A percentile compares a stretch with the other conserved stretches of the same genome.
Conservation (phyloP, 1,284 basidiomycete genomes). For the Ganoderma sinense region DNA sequence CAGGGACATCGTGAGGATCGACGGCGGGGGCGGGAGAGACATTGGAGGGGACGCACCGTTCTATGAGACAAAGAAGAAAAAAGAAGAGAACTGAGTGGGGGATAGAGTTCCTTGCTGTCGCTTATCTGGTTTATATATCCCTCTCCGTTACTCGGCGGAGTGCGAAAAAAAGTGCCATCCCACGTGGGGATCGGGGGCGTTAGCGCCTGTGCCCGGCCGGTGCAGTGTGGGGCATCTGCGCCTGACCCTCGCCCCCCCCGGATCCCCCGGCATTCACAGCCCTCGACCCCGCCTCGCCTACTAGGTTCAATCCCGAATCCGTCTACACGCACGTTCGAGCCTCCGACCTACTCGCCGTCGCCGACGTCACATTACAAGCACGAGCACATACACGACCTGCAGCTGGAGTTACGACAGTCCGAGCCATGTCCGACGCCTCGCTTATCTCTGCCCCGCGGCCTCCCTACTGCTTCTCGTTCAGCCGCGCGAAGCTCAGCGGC, state of each 20-base stretch:
- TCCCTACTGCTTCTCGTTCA: slow-evolving; percentile 49
- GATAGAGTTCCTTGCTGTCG: slow-evolving; percentile 31
- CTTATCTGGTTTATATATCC: slow-evolving; percentile 38
- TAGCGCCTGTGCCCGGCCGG: slow-evolving; percentile 22
- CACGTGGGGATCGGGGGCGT: slow-evolving; percentile 34
- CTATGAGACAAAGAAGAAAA: slow-evolving; percentile 48
- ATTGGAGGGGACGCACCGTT: slow-evolving; percentile 46
- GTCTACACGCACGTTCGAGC: slow-evolving; percentile 5
- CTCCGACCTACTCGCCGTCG: slow-evolving; percentile 20
- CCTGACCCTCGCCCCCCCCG: slow-evolving; percentile 17
- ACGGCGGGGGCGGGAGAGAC: slow-evolving; percentile 9
- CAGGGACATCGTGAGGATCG: slow-evolving; percentile 19
- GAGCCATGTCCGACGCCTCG: slow-evolving; percentile 28
- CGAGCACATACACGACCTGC: slow-evolving; percentile 14
- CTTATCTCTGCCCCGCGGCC: slow-evolving; percentile 14
- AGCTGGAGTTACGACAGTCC: slow-evolving; percentile 16
- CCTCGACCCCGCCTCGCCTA: not conserved
- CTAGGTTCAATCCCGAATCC: not conserved
- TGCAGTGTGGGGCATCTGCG: slow-evolving; percentile 27
- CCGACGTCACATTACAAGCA: slow-evolving; percentile 26
- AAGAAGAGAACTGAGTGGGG: slow-evolving; percentile 40
- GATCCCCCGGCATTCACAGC: slow-evolving; percentile 13
- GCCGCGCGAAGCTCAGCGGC: slow-evolving; percentile 67
- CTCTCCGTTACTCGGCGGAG: slow-evolving; percentile 31
- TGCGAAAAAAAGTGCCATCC: slow-evolving; percentile 38